phyloP scores from a whole-genome alignment of 2,329 filamentous ascomycete species.

The Colletotrichum tropicicola region DNA sequence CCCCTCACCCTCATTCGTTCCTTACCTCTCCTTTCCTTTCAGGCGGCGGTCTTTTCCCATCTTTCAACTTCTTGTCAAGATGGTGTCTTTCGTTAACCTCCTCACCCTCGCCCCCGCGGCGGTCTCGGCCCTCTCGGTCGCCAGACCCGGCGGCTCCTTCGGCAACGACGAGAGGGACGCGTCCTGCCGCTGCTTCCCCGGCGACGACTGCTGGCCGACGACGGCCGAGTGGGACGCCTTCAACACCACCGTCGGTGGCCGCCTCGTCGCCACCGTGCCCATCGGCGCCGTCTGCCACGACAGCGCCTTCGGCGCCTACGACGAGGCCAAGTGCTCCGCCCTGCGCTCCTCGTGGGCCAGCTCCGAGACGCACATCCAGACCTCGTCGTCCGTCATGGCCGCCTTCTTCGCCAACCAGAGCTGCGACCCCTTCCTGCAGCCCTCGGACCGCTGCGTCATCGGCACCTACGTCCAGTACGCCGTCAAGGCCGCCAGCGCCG shows the following conservation, averaged over 20 bases:
- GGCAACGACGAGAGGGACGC: not conserved
- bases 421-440: constrained; percentile 46
- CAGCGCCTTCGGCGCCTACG: constrained; percentile 57
- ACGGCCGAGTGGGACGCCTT: constrained; percentile 53
- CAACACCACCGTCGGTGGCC: constrained; percentile 60
- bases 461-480: constrained; percentile 29
- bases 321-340: constrained; percentile 51
- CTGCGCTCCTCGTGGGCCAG: constrained; percentile 53
- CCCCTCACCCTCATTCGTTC: constrained; percentile 6
- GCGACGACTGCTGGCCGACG: constrained; percentile 62
- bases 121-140: constrained; percentile 16
- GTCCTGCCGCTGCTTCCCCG: constrained; percentile 58
- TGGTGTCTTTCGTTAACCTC: constrained; percentile 25
- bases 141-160: not conserved
- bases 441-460: constrained; percentile 9
- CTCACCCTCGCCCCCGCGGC: constrained; percentile 19
- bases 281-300: constrained; percentile 60
- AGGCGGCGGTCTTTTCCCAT: not conserved
- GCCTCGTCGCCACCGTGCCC: constrained; percentile 59
- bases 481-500: constrained; percentile 21
- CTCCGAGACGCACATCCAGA: constrained; percentile 51
- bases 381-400: constrained; percentile 50
- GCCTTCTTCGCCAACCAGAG: constrained; percentile 49
- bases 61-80: not conserved
- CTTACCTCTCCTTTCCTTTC: not conserved